Evolutionary conservation across 176 grass and related monocot genomes (phyloP), one percentile per base, ranked within the genome.

Genomic region (Aechmea fasciata): DNA sequence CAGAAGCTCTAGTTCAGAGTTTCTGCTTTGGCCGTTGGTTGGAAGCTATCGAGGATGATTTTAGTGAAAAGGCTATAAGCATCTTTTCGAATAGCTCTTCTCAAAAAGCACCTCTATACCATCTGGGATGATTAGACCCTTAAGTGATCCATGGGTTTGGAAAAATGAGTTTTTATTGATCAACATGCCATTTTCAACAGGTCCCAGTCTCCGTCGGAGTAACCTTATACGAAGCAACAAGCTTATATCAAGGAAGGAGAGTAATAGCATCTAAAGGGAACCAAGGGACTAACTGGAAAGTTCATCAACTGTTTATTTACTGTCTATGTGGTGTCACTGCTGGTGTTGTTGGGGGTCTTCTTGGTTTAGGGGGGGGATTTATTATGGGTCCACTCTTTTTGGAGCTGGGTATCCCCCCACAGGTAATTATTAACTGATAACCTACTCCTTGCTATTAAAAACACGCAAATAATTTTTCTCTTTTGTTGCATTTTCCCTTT

Each of bases 321-420:
- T 73, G 79, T 50, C 52, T 76, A 17, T 83, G 85, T 11, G 93
- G 89, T 68, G 69, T 90, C 19, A 48, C 71, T 11, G 89, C 89
- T 2, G 93, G 93, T 48, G n/a, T 96, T 10, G 93, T 87, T 0
- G 93, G 93, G 71, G 89, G 93, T 33, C 86, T 96, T 47, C 81
- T 96, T 57, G 93, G 93, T 78, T 82, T 96, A 2, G 89, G 93
- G 49, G 93, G 93, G 48, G 93, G 89, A 24, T 96, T 92, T 77
- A 96, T 96, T 54, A 80, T 96, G 89, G 89, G 93, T 47, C 89
- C 89, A 17, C 79, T 96, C 52, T 96, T 96, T 66, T 81, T 96
- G 77, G 93, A 96, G 77, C 86, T 92, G 6, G 93, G 93, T 20
- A 83, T 92, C 79, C 86, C 89, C 69, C 93, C 90, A 23, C 95